Evolutionary conservation across 306 rosid species (phyloP).

Genomic region (Fragaria iinumae): DNA sequence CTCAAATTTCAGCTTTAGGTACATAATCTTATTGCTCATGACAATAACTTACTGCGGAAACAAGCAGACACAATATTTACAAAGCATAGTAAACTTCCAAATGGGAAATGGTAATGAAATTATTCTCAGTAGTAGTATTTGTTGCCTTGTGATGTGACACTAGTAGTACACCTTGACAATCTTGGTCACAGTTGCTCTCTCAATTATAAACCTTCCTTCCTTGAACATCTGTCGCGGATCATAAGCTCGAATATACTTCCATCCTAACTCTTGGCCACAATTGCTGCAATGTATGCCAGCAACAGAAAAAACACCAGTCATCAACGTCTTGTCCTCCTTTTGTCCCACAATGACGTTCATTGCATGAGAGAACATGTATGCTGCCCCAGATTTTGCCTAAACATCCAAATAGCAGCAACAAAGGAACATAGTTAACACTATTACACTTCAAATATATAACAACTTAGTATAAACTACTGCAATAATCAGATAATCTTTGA

Average conservation of each 20-base stretch:
- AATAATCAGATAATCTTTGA: background rate
- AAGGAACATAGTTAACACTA: background rate
- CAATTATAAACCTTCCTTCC: slow-evolving; percentile 45
- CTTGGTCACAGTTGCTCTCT: slow-evolving; percentile 26
- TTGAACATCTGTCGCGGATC: slow-evolving; percentile 26
- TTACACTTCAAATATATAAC: background rate
- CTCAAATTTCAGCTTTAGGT: background rate
- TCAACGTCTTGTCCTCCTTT: slow-evolving; percentile 27
- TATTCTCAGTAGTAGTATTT: background rate
- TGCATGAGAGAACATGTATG: slow-evolving; percentile 43
- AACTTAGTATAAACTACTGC: background rate
- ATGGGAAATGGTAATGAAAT: background rate
- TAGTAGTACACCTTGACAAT: slow-evolving; percentile 33
- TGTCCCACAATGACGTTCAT: slow-evolving; percentile 45
- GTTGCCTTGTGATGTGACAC: background rate
- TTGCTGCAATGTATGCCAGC: slow-evolving; percentile 40
- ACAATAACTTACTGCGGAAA: background rate
- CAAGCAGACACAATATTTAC: background rate
- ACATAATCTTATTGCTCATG: background rate
- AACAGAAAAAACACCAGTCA: slow-evolving; percentile 33
- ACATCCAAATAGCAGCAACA: background rate
- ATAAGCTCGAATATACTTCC: slow-evolving; percentile 43
- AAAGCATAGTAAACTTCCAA: background rate
- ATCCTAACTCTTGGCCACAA: slow-evolving; percentile 43
- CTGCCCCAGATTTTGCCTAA: slow-evolving; percentile 43